Base-by-base conservation (phyloP, 257 asterid genomes). In the Jacaranda copaia region DNA sequence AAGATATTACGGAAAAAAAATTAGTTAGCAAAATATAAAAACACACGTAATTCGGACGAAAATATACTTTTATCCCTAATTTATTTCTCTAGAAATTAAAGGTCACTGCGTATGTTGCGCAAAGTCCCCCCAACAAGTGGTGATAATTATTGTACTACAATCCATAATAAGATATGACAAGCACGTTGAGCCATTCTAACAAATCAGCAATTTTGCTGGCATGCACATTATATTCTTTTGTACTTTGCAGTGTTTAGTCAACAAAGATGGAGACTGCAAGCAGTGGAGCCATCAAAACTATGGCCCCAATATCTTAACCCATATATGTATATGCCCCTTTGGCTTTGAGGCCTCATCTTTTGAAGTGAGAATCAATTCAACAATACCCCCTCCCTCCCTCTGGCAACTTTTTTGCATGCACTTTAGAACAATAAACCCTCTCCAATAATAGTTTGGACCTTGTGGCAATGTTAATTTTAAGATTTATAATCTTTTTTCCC, bases 191-290 rank as follows among this genome's bases (percentile, higher is more conserved):
- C 49, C 61, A 56, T 74, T 72, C 72, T 69, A 77, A 64, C 73
- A 75, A 70, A 75, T 75, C 46, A 77, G 20, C 80, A 72, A 40
- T 71, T 65, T 39, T 67, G 82, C 80, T 83, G 87, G 80, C 75
- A 80, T 80, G 80, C 82, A 67, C 77, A 76, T 72, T 63, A 72
- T 64, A 57, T 36, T 73, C 70, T 76, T 83, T 79, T 83, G 82
- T 76, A 75, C 73, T 75, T 61, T 49, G 66, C 42, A 49, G 55
- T 81, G 39, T 76, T 70, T 58, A 58, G 76, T 81, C 81, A 81
- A 75, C 74, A 66, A 64, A 65, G 59, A 8, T 79, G 40, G 52
- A 58, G 59, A 79, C 19, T 75, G 64, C 43, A 43, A 72, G 48
- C 8, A n/a, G 64, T 52, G 64, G 51, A 70, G 65, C 75, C 75